phyloP scores from a whole-genome alignment of 2,329 filamentous ascomycete genomes.

The Cercospora sp. region DNA sequence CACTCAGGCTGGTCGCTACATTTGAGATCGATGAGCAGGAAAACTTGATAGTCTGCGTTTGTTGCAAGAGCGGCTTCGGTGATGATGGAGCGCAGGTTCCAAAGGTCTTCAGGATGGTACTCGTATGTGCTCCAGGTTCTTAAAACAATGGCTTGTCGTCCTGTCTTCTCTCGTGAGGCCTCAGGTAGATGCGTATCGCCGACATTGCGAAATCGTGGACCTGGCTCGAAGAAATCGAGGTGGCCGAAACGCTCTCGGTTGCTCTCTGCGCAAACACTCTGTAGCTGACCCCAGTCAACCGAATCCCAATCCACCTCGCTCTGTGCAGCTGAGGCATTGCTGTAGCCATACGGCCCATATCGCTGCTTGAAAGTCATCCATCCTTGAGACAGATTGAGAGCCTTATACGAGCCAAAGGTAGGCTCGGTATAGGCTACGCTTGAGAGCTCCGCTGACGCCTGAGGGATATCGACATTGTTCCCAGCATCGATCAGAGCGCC shows the following conservation, averaged over 20 bases:
- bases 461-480: neutral
- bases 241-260: neutral
- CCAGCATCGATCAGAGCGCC: neutral
- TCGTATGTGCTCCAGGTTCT: constrained; percentile 76
- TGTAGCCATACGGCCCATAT: constrained; percentile 1
- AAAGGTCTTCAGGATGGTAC: constrained; percentile 74
- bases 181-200: neutral
- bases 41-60: constrained; percentile 79
- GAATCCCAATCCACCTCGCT: neutral
- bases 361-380: neutral
- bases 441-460: neutral
- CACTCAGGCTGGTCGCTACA: constrained; percentile 62
- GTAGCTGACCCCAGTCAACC: neutral
- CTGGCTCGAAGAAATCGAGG: neutral
- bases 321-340: neutral
- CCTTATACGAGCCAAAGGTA: neutral
- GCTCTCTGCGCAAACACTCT: neutral
- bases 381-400: neutral
- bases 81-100: constrained; percentile 77
- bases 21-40: constrained; percentile 79
- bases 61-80: constrained; percentile 75
- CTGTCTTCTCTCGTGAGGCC: neutral
- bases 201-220: constrained; percentile 48
- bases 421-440: neutral
- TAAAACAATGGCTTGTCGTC: constrained; percentile 53